phyloP scores from a whole-genome alignment of 768 basidiomycete genomes.

The Galerina sulciceps region DNA sequence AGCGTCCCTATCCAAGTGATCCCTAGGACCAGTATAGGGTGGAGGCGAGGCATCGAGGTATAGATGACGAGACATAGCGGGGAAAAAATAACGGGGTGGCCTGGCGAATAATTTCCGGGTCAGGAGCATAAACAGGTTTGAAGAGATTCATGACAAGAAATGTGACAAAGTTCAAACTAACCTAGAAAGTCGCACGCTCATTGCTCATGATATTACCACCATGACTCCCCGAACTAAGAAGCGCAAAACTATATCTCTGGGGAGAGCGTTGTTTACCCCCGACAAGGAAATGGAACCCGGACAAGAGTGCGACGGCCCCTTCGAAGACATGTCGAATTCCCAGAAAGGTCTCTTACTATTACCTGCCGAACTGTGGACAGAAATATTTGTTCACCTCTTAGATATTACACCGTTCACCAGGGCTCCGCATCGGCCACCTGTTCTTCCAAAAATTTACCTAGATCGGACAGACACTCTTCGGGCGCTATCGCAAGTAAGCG shows the following conservation, averaged over 20 bases:
- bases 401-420: conserved; percentile 8
- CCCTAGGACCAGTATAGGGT: conserved; percentile 51
- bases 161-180: neutral
- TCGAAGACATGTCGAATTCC: conserved; percentile 12
- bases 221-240: conserved; percentile 1
- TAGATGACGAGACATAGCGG: conserved; percentile 40
- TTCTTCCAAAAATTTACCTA: conserved; percentile 14
- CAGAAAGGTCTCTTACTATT: conserved; percentile 12
- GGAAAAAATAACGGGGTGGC: neutral
- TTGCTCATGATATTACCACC: neutral
- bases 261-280: neutral
- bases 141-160: neutral
- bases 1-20: conserved; percentile 59
- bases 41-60: conserved; percentile 45
- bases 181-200: too few species aligned
- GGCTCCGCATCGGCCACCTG: conserved; percentile 6
- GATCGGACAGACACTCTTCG: conserved; percentile 14
- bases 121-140: conserved; percentile 17
- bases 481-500: conserved; percentile 16
- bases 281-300: too few species aligned
- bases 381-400: conserved; percentile 10
- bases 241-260: neutral
- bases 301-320: neutral
- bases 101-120: conserved; percentile 10
- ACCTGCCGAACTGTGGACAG: conserved; percentile 11